Percentiles rank a stretch among this genome's conserved stretches.
These are phyloP conservation scores for Dictyostelium purpureum DNA, from an alignment of 78 protist genomes.

Conservation along the genomic window DNA sequence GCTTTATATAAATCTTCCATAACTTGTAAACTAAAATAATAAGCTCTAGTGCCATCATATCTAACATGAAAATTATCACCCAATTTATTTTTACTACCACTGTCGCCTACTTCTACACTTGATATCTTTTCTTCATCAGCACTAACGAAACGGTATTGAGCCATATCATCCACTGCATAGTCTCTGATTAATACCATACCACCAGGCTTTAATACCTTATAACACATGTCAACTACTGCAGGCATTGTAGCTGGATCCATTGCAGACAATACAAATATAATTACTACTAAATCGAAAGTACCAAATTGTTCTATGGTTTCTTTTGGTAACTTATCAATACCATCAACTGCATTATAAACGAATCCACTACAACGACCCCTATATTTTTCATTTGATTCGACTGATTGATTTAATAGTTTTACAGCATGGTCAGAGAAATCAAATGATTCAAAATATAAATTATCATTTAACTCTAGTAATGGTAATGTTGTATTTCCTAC, in stretches of 20 bases:
- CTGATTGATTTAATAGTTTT: constrained; percentile 21
- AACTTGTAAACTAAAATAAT: constrained; percentile 63
- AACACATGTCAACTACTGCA: constrained; percentile 56
- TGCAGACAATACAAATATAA: constrained; percentile 88
- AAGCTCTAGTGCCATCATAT: constrained; percentile 88
- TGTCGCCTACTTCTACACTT: background rate
- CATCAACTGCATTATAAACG: constrained; percentile 41
- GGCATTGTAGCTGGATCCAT: constrained; percentile 70
- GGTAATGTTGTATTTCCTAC: constrained; percentile 89
- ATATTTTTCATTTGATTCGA: background rate
- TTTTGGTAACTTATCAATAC: background rate
- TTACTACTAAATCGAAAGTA: constrained; percentile 60
- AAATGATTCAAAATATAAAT: constrained; percentile 31
- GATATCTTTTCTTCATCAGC: background rate
- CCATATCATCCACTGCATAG: constrained; percentile 86
- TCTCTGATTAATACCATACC: constrained; percentile 86
- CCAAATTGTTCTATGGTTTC: background rate
- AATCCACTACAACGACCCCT: constrained; percentile 33
- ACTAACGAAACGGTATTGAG: constrained; percentile 75
- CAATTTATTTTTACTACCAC: constrained; percentile 26
- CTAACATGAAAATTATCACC: constrained; percentile 80
- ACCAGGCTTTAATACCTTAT: constrained; percentile 68
- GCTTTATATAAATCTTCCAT: constrained; percentile 33
- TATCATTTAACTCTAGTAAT: constrained; percentile 39
- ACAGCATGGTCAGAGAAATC: constrained; percentile 82